phyloP scores from a whole-genome alignment of 2,329 filamentous ascomycete species.

The Fusarium gaditjirri region DNA sequence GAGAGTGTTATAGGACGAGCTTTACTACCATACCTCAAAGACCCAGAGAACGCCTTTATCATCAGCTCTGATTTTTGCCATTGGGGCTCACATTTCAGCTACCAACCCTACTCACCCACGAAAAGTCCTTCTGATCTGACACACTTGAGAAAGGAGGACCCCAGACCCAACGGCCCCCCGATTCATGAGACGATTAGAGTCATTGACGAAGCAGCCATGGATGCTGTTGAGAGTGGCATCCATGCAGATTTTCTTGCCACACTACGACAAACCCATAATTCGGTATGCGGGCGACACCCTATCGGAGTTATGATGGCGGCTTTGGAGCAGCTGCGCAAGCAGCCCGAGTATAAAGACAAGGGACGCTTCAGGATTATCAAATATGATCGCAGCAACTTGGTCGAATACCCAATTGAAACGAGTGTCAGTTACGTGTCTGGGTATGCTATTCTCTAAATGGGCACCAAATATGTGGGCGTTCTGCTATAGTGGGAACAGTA shows the following conservation, averaged over 20 bases:
- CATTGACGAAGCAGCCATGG: constrained; percentile 85
- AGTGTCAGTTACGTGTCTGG: constrained; percentile 97
- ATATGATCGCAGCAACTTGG: constrained; percentile 87
- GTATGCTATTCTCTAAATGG: constrained; percentile 65
- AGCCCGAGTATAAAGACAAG: constrained; percentile 50
- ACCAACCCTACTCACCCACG: constrained; percentile 76
- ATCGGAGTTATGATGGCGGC: constrained; percentile 94
- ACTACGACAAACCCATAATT: constrained; percentile 81
- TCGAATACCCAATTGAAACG: constrained; percentile 73
- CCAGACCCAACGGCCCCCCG: constrained; percentile 52
- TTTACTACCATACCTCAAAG: constrained; percentile 81
- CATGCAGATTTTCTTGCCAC: constrained; percentile 77
- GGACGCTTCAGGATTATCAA: constrained; percentile 80
- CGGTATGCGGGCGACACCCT: constrained; percentile 93
- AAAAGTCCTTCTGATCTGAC: constrained; percentile 53
- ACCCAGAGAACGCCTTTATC: constrained; percentile 83
- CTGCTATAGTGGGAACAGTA: too few relatives aligned
- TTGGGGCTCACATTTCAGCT: constrained; percentile 86
- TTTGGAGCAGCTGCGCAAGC: constrained; percentile 70
- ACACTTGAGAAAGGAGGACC: constrained; percentile 49
- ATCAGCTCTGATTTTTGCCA: constrained; percentile 97
- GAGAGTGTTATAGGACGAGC: constrained; percentile 76
- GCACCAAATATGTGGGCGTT: not conserved
- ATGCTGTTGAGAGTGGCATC: constrained; percentile 80
- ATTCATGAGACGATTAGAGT: constrained; percentile 88